Evolutionary conservation across 139 green algal genomes (phyloP), one percentile per base, ranked within the genome.

Genomic region (Chlorella sp.): DNA sequence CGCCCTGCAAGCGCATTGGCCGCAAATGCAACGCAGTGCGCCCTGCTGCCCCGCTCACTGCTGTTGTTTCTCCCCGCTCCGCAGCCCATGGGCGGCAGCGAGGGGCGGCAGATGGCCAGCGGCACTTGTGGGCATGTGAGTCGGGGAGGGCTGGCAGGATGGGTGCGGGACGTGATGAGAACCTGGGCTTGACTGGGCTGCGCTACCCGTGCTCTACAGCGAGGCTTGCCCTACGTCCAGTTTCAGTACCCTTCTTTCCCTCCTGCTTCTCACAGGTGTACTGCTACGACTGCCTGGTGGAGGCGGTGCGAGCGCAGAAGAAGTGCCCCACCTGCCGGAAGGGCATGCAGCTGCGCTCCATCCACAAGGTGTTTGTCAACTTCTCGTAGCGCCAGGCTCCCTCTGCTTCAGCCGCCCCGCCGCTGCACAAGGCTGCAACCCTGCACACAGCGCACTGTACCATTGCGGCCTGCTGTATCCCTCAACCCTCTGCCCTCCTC

Each of bases 281-380:
- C 83, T 95, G 91, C 69, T 54, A 86, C 30, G 72, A 85, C 17
- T 94, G 91, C 69, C 67, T 94, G 30, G 62, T 73, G 38, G 77
- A 68, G 32, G 73, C 76, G 5, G 74, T 94, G 48, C 54, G 56
- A 1, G 73, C 81, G 40, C 81, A 91, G 43, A 94, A 94, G 65
- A 93, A 91, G 81, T 94, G 91, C 70, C 91, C 91, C 4, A 94
- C 89, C 20, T 94, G 91, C 64, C 73, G 91, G 4, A 94, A 90
- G 36, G 78, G 24, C 20, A 41, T 93, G 41, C 80, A 88, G 17
- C n/a, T 80, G 30, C 48, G 77, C 32, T 78, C 88, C 32, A 77
- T 94, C 1, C 86, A 92, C 80, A 67, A 87, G 26, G 80, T 93
- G 4, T 93, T 82, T 46, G 6, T 86, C 20, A 65, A 40, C 70